Evolutionary conservation across 1,139 yeast species (phyloP), one percentile per base, ranked within the genome.

Genomic region (Schwanniomyces etchellsii): DNA sequence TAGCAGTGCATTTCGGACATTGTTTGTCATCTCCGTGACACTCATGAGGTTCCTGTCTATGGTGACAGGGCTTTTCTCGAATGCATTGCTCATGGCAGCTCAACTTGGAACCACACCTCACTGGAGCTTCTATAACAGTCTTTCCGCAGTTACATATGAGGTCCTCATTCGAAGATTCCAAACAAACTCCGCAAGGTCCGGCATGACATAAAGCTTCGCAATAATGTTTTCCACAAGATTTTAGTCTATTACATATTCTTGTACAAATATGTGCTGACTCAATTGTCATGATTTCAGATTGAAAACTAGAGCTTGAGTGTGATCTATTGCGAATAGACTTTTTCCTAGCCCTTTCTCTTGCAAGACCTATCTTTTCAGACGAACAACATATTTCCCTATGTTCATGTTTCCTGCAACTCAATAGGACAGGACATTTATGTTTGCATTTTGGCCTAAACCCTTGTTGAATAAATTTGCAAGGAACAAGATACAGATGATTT

Each of bases 201-300:
- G 75, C 62, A 51, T 88, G 96, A 46, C 96, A 88, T 20, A 81
- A 69, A 40, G 81, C 75, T 26, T 70, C 71, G 54, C 96, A 88
- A 28, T 65, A 51, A 50, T 88, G 97, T 26, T 54, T 53, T 0
- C 91, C 93, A 57, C 96, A 88, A 17, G 76, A 55, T 33, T 84
- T 65, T 37, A 72, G 50, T 39, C 77, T 65, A 47, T 77, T 78
- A 56, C 97, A 88, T 1, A 72, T 68, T 35, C 68, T 68, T 4
- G 84, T 69, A 58, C 97, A 88, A 10, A 84, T 70, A 54, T 88
- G 97, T 4, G 65, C 69, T 1, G 89, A 79, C 49, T 88, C 96
- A 21, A 83, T 74, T 6, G 72, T 59, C 52, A 79, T 70, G 24
- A 76, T 67, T 32, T 64, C 69, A 35, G 76, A 78, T 10, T 59